These are phyloP conservation scores for Rhodomyrtus psidioides DNA, from an alignment of 441 rosid species.

Conservation along the genomic window DNA sequence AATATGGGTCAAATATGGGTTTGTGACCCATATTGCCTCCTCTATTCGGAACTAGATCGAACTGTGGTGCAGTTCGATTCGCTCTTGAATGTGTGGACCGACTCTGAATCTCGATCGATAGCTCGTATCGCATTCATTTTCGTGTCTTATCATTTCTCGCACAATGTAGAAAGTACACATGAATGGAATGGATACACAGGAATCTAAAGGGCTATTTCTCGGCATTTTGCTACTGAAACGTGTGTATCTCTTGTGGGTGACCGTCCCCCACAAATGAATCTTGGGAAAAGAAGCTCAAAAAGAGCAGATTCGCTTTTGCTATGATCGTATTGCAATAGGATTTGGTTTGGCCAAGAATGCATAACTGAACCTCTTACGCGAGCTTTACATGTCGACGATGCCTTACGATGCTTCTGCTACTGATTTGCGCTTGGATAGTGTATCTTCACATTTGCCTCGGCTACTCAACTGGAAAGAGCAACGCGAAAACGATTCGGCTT, in stretches of 20 bases:
- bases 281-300: not conserved
- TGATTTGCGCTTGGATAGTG: not conserved
- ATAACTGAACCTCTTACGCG: not conserved
- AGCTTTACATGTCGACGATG: accelerated
- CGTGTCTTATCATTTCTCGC: not conserved
- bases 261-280: not conserved
- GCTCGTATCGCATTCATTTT: not conserved
- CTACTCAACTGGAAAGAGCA: not conserved
- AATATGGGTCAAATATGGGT: too few relatives aligned
- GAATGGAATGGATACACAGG: not conserved
- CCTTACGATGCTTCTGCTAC: not conserved
- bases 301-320: not conserved
- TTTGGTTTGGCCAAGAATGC: not conserved
- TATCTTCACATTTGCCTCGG: not conserved
- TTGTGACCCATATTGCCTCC: too few relatives aligned
- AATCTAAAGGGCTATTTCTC: not conserved
- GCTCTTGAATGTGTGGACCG: accelerated
- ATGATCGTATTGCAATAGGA: not conserved
- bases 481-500: not conserved
- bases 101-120: accelerated
- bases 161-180: not conserved
- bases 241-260: not conserved
- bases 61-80: accelerated
- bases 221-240: accelerated
- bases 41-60: accelerated